phyloP scores from a whole-genome alignment of 192 early-diverging fungal genomes.

The Ambispora gerdemannii region DNA sequence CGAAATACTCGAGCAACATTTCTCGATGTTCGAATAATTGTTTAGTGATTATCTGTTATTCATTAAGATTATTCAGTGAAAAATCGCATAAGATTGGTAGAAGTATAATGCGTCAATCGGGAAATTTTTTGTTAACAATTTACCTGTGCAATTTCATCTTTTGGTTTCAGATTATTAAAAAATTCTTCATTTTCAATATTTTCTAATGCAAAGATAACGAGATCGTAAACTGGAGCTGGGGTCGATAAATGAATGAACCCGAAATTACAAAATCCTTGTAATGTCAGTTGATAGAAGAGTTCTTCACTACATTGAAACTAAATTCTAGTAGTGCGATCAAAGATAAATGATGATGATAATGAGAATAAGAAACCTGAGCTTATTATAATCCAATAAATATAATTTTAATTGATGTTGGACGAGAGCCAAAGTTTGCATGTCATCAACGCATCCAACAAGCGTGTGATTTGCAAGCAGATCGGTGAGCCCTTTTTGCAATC shows the following conservation, averaged over 20 bases:
- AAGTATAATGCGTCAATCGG: too few species aligned
- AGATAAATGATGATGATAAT: background rate
- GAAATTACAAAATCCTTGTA: constrained; percentile 86
- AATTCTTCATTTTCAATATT: constrained; percentile 40
- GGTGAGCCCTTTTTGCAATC: constrained; percentile 56
- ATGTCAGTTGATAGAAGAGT: constrained; percentile 83
- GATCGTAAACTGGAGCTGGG: constrained; percentile 64
- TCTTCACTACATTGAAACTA: constrained; percentile 56
- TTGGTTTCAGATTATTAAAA: constrained; percentile 49
- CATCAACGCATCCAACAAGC: constrained; percentile 88
- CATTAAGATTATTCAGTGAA: background rate
- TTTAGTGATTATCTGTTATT: constrained; percentile 45
- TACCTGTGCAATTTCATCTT: constrained; percentile 60
- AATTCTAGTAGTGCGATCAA: background rate
- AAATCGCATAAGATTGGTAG: background rate
- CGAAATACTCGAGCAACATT: constrained; percentile 92
- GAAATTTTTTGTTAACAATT: background rate
- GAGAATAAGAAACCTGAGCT: constrained; percentile 52
- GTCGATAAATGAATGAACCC: constrained; percentile 66
- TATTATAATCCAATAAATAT: constrained; percentile 79
- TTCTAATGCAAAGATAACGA: constrained; percentile 69
- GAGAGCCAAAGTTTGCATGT: constrained; percentile 60
- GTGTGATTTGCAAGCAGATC: constrained; percentile 77
- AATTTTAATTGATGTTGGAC: constrained; percentile 85
- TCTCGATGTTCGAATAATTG: constrained; percentile 53